Evolutionary conservation across 495 filamentous ascomycete species (phyloP), one percentile per base, ranked within the genome.

Genomic region (Penicillium bovifimosum): DNA sequence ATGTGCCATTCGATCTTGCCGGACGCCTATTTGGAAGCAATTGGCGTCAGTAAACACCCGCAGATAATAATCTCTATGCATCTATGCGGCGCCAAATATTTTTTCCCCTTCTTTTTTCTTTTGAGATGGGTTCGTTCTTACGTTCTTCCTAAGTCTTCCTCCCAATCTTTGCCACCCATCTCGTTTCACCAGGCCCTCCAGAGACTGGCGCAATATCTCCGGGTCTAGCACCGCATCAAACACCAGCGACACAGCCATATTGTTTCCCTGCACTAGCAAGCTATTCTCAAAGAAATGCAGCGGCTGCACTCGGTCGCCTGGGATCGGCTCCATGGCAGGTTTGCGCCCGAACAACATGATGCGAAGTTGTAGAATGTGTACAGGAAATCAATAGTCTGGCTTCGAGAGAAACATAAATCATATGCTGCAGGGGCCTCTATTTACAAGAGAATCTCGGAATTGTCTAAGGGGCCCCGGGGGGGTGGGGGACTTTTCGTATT

Each of bases 221-320:
- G 75, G 63, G 28, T 78, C 75, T 0, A 80, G 62, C 27, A 79
- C 70, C n/a, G 76, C 71, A 49, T 80, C 70, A 41, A 80, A 77
- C 3, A 66, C 65, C n/a, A 80, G 53, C 9, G 59, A 62, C 6
- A 54, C 59, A 29, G 59, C 59, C 59, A 62, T 62, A 36, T 62
- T 62, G 29, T 62, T 62, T 0, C 59, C 59, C 41, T 59, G 59
- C 20, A 62, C 55, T 5, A 62, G 45, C n/a, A 45, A 49, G 44
- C 49, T 58, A 24, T 59, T 51, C 31, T 62, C 59, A 34, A 62
- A 62, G 44, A 62, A 62, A 42, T 62, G 59, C 41, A 62, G 41
- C 17, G 59, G 59, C 16, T 56, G 42, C 24, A 62, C 49, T 27
- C 42, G 55, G 31, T 62, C 59, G n/a, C 55, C 53, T 2, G 59